Evolutionary conservation across 805 yeast genomes (phyloP), one percentile per base, ranked within the genome.

Genomic region (Metschnikowia lochheadii): DNA sequence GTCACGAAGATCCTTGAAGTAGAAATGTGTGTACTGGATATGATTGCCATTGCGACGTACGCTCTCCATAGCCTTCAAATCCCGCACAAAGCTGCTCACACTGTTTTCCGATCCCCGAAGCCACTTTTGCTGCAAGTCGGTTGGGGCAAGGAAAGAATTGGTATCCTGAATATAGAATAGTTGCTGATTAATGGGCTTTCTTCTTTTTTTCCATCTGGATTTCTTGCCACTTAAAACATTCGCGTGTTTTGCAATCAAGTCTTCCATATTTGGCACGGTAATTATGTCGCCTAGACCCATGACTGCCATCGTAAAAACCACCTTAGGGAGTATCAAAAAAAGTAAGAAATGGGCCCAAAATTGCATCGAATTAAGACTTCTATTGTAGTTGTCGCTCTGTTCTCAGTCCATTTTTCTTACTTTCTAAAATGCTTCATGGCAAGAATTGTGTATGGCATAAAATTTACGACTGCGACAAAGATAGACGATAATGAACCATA

Each of bases 21-120:
- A 49, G 42, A 53, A 53, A 34, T 55, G 46, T 5, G 46, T 42
- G 20, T 42, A 42, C 7, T 32, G 45, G 31, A 42, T 20, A 4
- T 20, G 45, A 14, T 21, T 6, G n/a, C 38, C 18, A 32, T 23
- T 33, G 20, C 13, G 36, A 14, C 37, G 32, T 15, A 42, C 20
- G 20, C 17, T 14, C n/a, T 42, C 45, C 5, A 42, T 13, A 29
- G 34, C 33, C 14, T 21, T 20, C 38, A 33, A 23, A 29, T 42
- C 45, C 29, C n/a, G 36, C 21, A 42, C 21, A 14, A 42, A 42
- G 31, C 10, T 20, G 20, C 38, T 42, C 11, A 42, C 29, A 17
- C 31, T 42, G 45, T 15, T 20, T 21, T 33, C 37, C n/a, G 31
- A 20, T 2, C 45, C 34, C n/a, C 20, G 29, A 33, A 42, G 45